A percentile compares a stretch with the other conserved stretches of the same genome.
phyloP scores from a whole-genome alignment of 495 filamentous ascomycete species.

The Margaritispora aquatica region DNA sequence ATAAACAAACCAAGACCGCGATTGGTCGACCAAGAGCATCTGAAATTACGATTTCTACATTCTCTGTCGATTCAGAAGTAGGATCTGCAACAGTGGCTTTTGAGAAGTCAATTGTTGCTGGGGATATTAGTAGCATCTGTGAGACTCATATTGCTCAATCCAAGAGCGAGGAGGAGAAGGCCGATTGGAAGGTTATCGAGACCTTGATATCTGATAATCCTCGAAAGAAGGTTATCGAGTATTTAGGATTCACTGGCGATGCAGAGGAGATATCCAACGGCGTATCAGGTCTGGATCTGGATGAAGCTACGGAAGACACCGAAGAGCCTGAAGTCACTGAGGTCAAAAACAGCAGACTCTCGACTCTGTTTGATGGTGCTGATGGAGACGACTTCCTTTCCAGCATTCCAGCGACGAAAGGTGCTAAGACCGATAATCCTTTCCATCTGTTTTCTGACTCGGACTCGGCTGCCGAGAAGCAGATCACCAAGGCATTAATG shows the following conservation, averaged over 20 bases:
- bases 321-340: slow-evolving; percentile 28
- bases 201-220: slow-evolving; percentile 79
- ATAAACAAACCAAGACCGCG: slow-evolving; percentile 51
- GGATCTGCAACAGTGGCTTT: slow-evolving; percentile 81
- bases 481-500: slow-evolving; percentile 81
- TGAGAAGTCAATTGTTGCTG: slow-evolving; percentile 71
- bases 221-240: slow-evolving; percentile 71
- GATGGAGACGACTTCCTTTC: slow-evolving; percentile 74
- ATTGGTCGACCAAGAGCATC: slow-evolving; percentile 59
- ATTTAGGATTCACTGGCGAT: slow-evolving; percentile 74
- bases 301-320: slow-evolving; percentile 28
- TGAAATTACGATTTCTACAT: slow-evolving; percentile 74
- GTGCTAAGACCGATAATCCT: slow-evolving; percentile 75
- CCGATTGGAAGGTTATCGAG: slow-evolving; percentile 91
- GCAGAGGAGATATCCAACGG: slow-evolving; percentile 41
- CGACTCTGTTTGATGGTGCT: slow-evolving; percentile 76
- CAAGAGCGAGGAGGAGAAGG: slow-evolving; percentile 81
- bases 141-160: slow-evolving; percentile 68
- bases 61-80: slow-evolving; percentile 82
- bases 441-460: slow-evolving; percentile 57
- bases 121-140: slow-evolving; percentile 73
- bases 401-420: slow-evolving; percentile 68
- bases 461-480: slow-evolving; percentile 68
- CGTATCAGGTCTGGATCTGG: slow-evolving; percentile 21
- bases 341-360: slow-evolving; percentile 40